Evolutionary conservation across 2,329 filamentous ascomycete genomes (phyloP).

Genomic region (Beauveria bassiana): DNA sequence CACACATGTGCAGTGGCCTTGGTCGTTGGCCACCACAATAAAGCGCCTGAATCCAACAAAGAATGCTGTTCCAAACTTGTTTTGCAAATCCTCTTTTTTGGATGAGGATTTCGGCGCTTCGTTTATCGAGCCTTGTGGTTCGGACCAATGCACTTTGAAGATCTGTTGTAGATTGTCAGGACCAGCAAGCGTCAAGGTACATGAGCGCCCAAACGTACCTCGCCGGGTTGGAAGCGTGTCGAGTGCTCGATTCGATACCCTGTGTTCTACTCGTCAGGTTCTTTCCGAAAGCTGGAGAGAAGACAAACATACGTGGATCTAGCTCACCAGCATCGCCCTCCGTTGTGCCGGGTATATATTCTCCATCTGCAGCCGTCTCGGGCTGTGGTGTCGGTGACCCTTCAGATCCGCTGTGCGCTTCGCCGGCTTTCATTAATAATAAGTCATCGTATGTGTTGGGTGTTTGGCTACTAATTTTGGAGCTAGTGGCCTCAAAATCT

Average conservation of each 20-base stretch:
- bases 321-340: slow-evolving; percentile 18
- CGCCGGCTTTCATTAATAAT: neutral
- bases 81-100: slow-evolving; percentile 26
- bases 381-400: neutral
- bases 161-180: slow-evolving; percentile 29
- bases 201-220: slow-evolving; percentile 22
- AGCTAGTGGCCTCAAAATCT: neutral
- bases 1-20: slow-evolving; percentile 50
- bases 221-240: slow-evolving; percentile 31
- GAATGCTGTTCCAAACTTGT: slow-evolving; percentile 30
- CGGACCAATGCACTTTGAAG: slow-evolving; percentile 49
- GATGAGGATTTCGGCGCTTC: slow-evolving; percentile 21
- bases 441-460: neutral
- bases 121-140: slow-evolving; percentile 36
- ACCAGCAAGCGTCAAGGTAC: neutral
- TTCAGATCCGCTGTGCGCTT: slow-evolving; percentile 6
- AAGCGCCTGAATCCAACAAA: slow-evolving; percentile 47
- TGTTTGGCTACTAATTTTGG: neutral
- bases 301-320: slow-evolving; percentile 28
- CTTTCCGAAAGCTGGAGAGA: no score
- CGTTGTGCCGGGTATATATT: neutral
- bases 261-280: slow-evolving; percentile 14
- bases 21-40: slow-evolving; percentile 43
- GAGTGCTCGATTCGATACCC: slow-evolving; percentile 34
- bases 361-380: neutral